Evolutionary conservation across 1,284 basidiomycete species (phyloP).

Genomic region (Cystobasidium slooffiae): DNA sequence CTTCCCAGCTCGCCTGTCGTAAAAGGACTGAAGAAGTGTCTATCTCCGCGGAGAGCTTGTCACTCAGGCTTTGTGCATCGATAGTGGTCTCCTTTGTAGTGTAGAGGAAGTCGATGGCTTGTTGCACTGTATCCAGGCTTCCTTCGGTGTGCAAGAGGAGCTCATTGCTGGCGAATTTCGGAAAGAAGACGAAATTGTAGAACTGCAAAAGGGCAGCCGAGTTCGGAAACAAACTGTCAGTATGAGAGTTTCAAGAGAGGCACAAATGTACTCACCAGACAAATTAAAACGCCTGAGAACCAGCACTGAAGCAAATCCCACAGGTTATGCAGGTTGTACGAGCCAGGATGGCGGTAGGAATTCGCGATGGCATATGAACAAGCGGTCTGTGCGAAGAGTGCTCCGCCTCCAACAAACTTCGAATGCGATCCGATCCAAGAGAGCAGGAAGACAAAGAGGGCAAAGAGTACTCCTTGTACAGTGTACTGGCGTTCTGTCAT

Average conservation of each 20-base stretch:
- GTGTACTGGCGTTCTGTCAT: conserved; percentile 16
- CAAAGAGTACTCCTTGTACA: conserved; percentile 19
- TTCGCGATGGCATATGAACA: conserved; percentile 24
- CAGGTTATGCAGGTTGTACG: conserved; percentile 18
- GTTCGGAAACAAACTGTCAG: neutral
- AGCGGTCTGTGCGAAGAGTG: conserved; percentile 34
- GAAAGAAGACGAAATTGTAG: conserved; percentile 29
- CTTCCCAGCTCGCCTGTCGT: conserved; percentile 19
- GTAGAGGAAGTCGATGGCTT: conserved; percentile 33
- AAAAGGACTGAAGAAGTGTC: conserved; percentile 7
- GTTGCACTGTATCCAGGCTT: conserved; percentile 3
- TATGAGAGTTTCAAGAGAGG: neutral
- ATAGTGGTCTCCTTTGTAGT: neutral
- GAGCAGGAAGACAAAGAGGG: conserved; percentile 29
- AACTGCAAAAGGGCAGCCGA: neutral
- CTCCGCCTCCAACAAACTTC: conserved; percentile 8
- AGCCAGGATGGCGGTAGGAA: conserved; percentile 14
- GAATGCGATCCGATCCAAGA: conserved; percentile 21
- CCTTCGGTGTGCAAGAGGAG: conserved; percentile 8
- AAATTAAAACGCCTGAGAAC: conserved; percentile 17
- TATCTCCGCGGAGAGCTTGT: conserved; percentile 13
- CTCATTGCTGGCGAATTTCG: conserved; percentile 17
- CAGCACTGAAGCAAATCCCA: conserved; percentile 26
- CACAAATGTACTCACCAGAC: neutral
- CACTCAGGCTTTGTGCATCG: conserved; percentile 12